Conservation (phyloP, 176 grass and related monocot species). For the Dendrocalamus sinicus region DNA sequence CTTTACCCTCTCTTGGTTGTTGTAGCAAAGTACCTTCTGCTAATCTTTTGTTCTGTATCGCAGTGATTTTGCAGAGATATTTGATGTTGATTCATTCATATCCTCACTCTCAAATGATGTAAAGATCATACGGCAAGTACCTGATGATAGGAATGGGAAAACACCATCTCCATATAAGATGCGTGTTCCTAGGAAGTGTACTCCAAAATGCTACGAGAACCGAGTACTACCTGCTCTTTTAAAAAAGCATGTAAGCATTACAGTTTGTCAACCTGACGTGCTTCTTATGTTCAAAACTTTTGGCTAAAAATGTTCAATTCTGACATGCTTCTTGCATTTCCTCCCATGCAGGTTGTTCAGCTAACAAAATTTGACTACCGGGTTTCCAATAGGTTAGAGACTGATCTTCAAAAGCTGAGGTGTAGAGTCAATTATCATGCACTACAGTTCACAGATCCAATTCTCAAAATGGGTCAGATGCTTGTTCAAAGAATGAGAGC, state of each 20-base stretch:
- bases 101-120: conserved; percentile 78
- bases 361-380: conserved; percentile 88
- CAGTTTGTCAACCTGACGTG: not conserved
- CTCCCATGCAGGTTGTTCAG: conserved; percentile 68
- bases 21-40: conserved; percentile 6
- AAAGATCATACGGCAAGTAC: conserved; percentile 76
- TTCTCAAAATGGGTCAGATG: conserved; percentile 68
- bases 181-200: conserved; percentile 94
- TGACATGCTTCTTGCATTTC: conserved; percentile 32
- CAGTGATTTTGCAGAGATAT: conserved; percentile 92
- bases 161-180: conserved; percentile 67
- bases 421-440: conserved; percentile 96
- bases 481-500: conserved; percentile 71
- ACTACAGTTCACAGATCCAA: conserved; percentile 82
- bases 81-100: conserved; percentile 90
- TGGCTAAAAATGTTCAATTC: conserved; percentile 4
- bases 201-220: conserved; percentile 77
- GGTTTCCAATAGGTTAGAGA: conserved; percentile 76
- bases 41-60: conserved; percentile 36
- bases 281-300: conserved; percentile 22
- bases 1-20: conserved; percentile 37
- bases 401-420: conserved; percentile 83
- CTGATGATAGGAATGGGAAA: conserved; percentile 65
- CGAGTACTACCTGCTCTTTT: conserved; percentile 82
- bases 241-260: conserved; percentile 81